Evolutionary conservation across 1,139 yeast genomes (phyloP).

Genomic region (Lodderomyces jiufengensis): DNA sequence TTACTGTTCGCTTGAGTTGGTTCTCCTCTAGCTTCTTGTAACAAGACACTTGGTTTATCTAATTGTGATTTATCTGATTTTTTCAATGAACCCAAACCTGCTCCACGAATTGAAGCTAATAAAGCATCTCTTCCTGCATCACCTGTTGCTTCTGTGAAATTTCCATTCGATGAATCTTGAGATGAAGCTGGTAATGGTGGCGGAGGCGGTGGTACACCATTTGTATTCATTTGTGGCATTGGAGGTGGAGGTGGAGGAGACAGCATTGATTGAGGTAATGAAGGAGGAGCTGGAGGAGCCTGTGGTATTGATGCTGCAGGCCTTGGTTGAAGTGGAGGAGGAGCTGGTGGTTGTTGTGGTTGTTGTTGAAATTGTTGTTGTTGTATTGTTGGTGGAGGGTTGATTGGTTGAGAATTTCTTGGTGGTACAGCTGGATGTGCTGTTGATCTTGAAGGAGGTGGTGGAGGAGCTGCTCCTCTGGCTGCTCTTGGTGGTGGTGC

Average conservation of each 20-base stretch:
- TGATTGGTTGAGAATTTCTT: no score
- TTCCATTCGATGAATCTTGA: conserved; percentile 14
- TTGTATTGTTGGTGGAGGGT: conserved; percentile 22
- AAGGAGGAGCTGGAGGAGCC: conserved; percentile 8
- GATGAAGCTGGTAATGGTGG: conserved; percentile 19
- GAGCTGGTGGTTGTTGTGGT: conserved; percentile 23
- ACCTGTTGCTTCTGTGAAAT: conserved; percentile 29
- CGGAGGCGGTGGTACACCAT: conserved; percentile 20
- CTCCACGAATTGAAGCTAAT: conserved; percentile 78
- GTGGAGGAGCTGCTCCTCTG: conserved; percentile 19
- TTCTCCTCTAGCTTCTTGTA: conserved; percentile 72
- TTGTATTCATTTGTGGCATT: conserved; percentile 14
- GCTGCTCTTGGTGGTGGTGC: conserved; percentile 33
- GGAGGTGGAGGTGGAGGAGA: conserved; percentile 19
- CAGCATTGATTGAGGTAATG: conserved; percentile 11
- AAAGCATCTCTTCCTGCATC: conserved; percentile 76
- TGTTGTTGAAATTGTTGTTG: conserved; percentile 12
- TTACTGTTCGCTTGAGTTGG: conserved; percentile 18
- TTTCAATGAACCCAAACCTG: conserved; percentile 64
- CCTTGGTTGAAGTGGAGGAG: conserved; percentile 23
- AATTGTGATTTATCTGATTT: conserved; percentile 81
- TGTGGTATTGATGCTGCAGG: conserved; percentile 9
- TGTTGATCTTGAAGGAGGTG: conserved; percentile 10
- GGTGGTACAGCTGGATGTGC: conserved; percentile 3
- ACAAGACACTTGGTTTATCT: conserved; percentile 69